Evolutionary conservation across 75 land plant genomes (phyloP), one percentile per base, ranked within the genome.

Genomic region (Azolla pinnata): DNA sequence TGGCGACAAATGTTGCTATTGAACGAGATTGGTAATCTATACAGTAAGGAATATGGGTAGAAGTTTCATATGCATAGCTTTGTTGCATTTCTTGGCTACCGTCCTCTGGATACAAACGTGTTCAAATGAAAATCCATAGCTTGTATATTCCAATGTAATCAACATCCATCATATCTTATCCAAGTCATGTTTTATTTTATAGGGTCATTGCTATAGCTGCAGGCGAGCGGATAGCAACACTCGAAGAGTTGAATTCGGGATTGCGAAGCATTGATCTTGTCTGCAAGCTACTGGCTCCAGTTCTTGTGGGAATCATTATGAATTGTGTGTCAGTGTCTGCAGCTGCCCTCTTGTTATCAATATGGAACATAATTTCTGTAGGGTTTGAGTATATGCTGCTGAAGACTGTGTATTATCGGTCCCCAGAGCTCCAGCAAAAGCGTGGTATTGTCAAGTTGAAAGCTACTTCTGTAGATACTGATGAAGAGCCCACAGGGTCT

Each of bases 21-120:
- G 97, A 92, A 70, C 87, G 97, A 75, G 97, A 92, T 65, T 92
- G 97, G 97, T 88, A 78, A 77, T 53, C 0, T 24, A 20, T 17
- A 50, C 17, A 7, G 18, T 20, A 17, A 20, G 40, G 40, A n/a
- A n/a, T n/a, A n/a, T n/a, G n/a, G n/a, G n/a, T n/a, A n/a, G n/a
- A n/a, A n/a, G n/a, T n/a, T n/a, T n/a, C n/a, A n/a, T n/a, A n/a
- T n/a, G n/a, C n/a, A n/a, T n/a, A n/a, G n/a, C n/a, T n/a, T n/a
- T n/a, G n/a, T n/a, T n/a, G n/a, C n/a, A n/a, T n/a, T n/a, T n/a
- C n/a, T n/a, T n/a, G n/a, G n/a, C n/a, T n/a, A n/a, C n/a, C n/a
- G n/a, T n/a, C n/a, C n/a, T n/a, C n/a, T n/a, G n/a, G n/a, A n/a
- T n/a, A n/a, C n/a, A n/a, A n/a, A n/a, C n/a, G n/a, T n/a, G n/a